Evolutionary conservation across 768 basidiomycete species (phyloP), one percentile per base, ranked within the genome.

Genomic region (Chiua virens): DNA sequence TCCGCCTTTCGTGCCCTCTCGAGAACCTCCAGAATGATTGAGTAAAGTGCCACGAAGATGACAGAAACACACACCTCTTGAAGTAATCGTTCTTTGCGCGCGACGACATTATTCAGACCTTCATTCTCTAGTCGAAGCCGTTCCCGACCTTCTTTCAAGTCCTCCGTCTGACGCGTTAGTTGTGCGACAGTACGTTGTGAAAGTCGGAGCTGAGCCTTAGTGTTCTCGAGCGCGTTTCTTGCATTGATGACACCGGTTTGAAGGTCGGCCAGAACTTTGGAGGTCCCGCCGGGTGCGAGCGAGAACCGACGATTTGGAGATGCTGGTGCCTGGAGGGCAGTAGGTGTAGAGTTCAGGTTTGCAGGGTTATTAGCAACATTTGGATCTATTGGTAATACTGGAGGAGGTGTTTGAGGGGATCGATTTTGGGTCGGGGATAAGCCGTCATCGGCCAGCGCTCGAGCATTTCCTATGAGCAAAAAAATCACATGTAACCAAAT

Each of bases 1-100:
- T 95, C 92, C 5, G 92, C 92, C 62, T 89, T 89, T 37, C 92
- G 81, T 17, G 92, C 92, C 6, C 92, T 83, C 56, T 89, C 88
- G 28, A 93, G 78, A 14, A 90, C 83, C 86, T 87, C 45, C 14
- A 2, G 36, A 53, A 21, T 27, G 21, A 5, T 28, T 53, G 21
- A 51, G 41, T 42, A 48, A 54, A 28, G 15, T 36, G 15, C n/a
- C 40, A 32, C 23, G 15, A 6, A 18, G 17, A 22, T 3, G 45
- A 41, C 51, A n/a, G 20, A 20, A 60, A 17, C n/a, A 34, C 74
- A 50, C 55, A 89, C 88, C 76, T 95, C 92, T 70, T 94, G 92
- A 54, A 92, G 69, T 48, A 93, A 60, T 55, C 92, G 77, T 71
- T 95, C 92, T 66, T 94, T 94, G 52, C 92, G 76, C 25, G 89